Evolutionary conservation across 129 eudicot species (phyloP).

Genomic region (Apium graveolens): DNA sequence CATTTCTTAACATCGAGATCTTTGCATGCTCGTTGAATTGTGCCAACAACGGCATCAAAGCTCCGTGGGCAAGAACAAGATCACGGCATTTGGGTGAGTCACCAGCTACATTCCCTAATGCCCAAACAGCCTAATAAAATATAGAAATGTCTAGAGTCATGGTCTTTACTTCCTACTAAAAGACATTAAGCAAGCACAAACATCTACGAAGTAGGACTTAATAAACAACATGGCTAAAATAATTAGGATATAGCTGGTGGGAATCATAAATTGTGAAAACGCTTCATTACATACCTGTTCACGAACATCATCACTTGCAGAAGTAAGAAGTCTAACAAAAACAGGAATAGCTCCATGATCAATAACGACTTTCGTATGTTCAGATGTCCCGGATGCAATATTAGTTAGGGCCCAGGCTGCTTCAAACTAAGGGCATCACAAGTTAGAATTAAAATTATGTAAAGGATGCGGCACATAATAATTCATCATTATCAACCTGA

Average conservation of each 20-base stretch:
- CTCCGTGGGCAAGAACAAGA: slow-evolving; percentile 13
- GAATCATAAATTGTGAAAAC: background rate
- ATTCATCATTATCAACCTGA: slow-evolving; percentile 1
- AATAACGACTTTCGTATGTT: slow-evolving; percentile 10
- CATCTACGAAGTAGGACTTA: background rate
- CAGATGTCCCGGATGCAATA: slow-evolving; percentile 23
- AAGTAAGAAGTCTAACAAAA: slow-evolving; percentile 16
- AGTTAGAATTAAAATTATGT: background rate
- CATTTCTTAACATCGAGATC: slow-evolving; percentile 13
- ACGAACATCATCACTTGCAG: slow-evolving; percentile 19
- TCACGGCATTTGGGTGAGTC: slow-evolving; percentile 18
- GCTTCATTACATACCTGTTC: slow-evolving; percentile 12
- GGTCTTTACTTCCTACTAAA: background rate
- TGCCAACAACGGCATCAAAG: slow-evolving; percentile 1
- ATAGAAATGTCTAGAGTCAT: background rate
- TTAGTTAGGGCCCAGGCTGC: slow-evolving; percentile 18
- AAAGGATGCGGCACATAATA: background rate
- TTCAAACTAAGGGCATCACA: slow-evolving; percentile 7
- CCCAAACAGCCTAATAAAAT: slow-evolving; percentile 15
- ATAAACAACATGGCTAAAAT: background rate
- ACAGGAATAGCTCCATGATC: slow-evolving; percentile 18
- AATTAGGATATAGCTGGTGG: background rate
- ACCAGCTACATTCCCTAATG: slow-evolving; percentile 16
- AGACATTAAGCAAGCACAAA: background rate
- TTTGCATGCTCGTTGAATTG: slow-evolving; percentile 10